Evolutionary conservation across 225 moss, liverwort and hornwort genomes (phyloP), one percentile per base, ranked within the genome.

Genomic region (Physcomitrellopsis africana): DNA sequence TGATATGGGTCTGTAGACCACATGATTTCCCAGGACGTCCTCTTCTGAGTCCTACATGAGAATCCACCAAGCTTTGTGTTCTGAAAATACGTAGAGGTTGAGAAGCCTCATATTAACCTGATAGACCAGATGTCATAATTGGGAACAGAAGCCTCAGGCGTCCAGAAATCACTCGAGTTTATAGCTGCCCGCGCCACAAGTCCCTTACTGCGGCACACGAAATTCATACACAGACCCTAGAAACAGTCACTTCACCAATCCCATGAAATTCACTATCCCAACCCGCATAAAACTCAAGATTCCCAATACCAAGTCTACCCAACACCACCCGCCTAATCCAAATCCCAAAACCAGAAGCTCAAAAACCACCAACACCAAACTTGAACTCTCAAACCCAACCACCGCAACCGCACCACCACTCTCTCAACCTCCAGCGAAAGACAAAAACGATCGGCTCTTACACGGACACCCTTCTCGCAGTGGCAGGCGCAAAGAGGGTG

Each of bases 101-200:
- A 37, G 7, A 9, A 20, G 54, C 49, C 22, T 15, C 19, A 42
- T 27, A 7, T 63, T 77, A 73, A 93, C 89, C 89, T 93, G 45
- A 93, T 82, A 13, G 93, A 92, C 89, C 89, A 96, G 6, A 92
- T 26, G 51, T 72, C 74, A 46, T 79, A 80, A 17, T 72, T 80
- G 7, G 81, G 73, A 78, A 72, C 81, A 17, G 67, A 63, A 62
- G 84, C 79, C 17, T 86, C 80, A 29, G 92, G 89, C 11, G 90
- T 92, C 96, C 90, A 93, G 61, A 96, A 89, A 13, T 86, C 87
- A 76, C 89, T 89, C n/a, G 86, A 90, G 56, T 82, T 80, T 0
- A 78, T 65, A 47, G 74, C 26, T 10, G 88, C 77, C 52, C 74
- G 69, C 22, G 79, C 77, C 52, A 72, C 79, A 32, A 81, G 45